These are phyloP conservation scores for Hibiscus trionum DNA, from an alignment of 345 rosid species.

Conservation along the genomic window DNA sequence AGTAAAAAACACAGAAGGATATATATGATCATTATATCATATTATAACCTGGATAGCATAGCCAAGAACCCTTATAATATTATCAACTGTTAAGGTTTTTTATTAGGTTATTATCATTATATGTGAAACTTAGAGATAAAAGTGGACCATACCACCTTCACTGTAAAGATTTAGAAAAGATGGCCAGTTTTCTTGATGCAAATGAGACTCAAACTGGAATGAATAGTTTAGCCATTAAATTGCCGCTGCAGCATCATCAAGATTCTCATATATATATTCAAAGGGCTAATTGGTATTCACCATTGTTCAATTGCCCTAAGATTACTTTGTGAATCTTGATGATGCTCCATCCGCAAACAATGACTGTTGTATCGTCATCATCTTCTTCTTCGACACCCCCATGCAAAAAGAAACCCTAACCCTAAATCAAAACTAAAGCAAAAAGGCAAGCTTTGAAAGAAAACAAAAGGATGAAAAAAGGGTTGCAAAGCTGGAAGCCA, in stretches of 20 bases:
- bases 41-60: constrained; percentile 2
- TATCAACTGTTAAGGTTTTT: not conserved
- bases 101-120: not conserved
- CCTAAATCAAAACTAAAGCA: constrained; percentile 6
- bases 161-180: not conserved
- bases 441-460: not conserved
- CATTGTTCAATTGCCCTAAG: constrained; percentile 18
- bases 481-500: not conserved
- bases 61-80: constrained; percentile 3
- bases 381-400: not conserved
- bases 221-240: constrained; percentile 41
- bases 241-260: constrained; percentile 99
- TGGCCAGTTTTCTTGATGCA: not conserved
- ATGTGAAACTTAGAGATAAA: not conserved
- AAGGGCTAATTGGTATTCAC: constrained; percentile 9
- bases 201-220: not conserved
- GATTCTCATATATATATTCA: constrained; percentile 49
- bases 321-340: constrained; percentile 75
- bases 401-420: constrained; percentile 26
- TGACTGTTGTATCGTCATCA: constrained; percentile 32
- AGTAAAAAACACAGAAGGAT: not conserved
- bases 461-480: not conserved
- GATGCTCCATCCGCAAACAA: constrained; percentile 79
- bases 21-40: constrained; percentile 2
- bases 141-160: not conserved